These are phyloP conservation scores for Paspalum notatum DNA, from an alignment of 176 grass and related monocot genomes.

Conservation along the genomic window DNA sequence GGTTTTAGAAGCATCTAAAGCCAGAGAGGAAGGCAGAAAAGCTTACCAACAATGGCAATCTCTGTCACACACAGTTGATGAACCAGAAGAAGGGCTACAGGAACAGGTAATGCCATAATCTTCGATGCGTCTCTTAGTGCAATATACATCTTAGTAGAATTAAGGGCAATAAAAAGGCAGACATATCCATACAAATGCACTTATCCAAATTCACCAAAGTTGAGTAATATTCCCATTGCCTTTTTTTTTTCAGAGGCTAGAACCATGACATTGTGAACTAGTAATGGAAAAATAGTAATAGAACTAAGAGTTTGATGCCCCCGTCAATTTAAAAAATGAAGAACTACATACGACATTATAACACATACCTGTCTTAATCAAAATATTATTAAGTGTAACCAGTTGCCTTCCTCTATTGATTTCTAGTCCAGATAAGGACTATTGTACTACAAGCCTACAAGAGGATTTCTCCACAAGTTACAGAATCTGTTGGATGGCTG, in stretches of 20 bases:
- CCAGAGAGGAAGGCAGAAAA: slow-evolving; percentile 4
- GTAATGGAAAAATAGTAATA: background rate
- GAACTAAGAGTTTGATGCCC: background rate
- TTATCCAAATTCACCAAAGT: background rate
- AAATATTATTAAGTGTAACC: slow-evolving; percentile 17
- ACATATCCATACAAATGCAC: slow-evolving; percentile 3
- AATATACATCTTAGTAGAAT: slow-evolving; percentile 70
- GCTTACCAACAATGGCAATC: slow-evolving; percentile 87
- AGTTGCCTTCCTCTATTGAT: background rate
- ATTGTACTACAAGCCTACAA: background rate
- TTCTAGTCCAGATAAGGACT: background rate
- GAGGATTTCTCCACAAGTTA: slow-evolving; percentile 15
- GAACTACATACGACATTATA: background rate
- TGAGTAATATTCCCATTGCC: background rate
- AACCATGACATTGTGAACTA: background rate
- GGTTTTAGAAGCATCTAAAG: background rate
- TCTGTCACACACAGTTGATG: slow-evolving; percentile 61
- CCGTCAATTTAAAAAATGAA: background rate
- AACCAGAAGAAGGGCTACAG: slow-evolving; percentile 60
- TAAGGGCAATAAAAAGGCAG: slow-evolving; percentile 41
- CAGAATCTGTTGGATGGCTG: background rate
- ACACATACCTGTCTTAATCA: slow-evolving; percentile 12
- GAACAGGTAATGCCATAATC: slow-evolving; percentile 94
- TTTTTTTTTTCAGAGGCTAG: background rate
- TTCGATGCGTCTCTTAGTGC: slow-evolving; percentile 73